Percentiles rank a stretch among this genome's conserved stretches.
phyloP scores from a whole-genome alignment of 139 green algal genomes.

The Coelastrella sp. region DNA sequence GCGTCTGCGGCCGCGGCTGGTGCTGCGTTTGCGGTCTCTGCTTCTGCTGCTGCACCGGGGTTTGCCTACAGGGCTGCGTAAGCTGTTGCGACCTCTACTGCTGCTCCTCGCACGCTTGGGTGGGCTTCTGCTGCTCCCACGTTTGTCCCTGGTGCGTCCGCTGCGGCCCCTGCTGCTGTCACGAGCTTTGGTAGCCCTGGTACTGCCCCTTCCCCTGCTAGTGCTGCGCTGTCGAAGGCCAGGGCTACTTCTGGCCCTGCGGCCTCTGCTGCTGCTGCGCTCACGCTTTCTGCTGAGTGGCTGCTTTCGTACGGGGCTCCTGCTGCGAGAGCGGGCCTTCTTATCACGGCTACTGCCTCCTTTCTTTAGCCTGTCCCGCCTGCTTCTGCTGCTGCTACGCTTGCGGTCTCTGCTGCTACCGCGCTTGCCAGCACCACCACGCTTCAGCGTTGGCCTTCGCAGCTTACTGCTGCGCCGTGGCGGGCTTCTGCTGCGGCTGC shows the following conservation, averaged over 20 bases:
- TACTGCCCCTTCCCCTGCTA: not conserved
- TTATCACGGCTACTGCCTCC: not conserved
- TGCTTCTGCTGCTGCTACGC: not conserved
- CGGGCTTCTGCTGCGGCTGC: not conserved
- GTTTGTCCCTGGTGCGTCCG: not conserved
- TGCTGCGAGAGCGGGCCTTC: not conserved
- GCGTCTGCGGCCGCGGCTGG: not conserved
- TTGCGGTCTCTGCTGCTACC: not conserved
- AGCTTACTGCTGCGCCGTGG: not conserved
- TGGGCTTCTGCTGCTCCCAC: not conserved
- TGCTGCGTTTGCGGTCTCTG: constrained; percentile 15
- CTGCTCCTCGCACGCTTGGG: too few relatives aligned
- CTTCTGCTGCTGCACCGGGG: not conserved
- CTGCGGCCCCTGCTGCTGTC: not conserved
- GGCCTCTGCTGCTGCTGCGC: constrained; percentile 29
- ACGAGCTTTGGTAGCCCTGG: not conserved
- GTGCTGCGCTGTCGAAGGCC: not conserved
- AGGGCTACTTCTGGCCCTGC: not conserved
- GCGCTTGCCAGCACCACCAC: not conserved
- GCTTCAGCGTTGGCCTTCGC: not conserved
- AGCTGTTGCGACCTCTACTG: too few relatives aligned
- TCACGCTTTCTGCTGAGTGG: not conserved
- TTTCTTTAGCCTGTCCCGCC: not conserved
- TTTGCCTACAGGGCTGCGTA: not conserved
- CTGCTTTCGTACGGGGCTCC: not conserved